phyloP scores from a whole-genome alignment of 176 grass and related monocot genomes.

The Bothriochloa decipiens region DNA sequence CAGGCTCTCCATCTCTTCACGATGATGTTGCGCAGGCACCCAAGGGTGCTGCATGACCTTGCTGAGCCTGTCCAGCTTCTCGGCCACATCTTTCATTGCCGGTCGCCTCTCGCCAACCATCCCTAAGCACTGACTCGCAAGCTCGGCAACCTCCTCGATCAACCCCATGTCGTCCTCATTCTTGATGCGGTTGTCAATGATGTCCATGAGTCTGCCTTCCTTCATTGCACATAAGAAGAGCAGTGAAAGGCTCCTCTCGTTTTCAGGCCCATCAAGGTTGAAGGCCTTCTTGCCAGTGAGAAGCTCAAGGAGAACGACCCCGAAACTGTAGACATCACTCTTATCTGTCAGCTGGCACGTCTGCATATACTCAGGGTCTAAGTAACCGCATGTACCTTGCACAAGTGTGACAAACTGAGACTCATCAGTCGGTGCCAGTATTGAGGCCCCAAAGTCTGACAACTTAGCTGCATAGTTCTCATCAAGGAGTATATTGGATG shows the following conservation, averaged over 20 bases:
- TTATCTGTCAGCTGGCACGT: conserved; percentile 30
- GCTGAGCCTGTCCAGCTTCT: conserved; percentile 37
- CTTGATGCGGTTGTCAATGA: conserved; percentile 35
- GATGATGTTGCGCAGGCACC: background rate
- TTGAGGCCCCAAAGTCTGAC: conserved; percentile 52
- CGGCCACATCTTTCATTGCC: conserved; percentile 40
- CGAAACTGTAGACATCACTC: conserved; percentile 50
- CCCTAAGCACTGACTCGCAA: conserved; percentile 28
- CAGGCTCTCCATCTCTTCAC: conserved; percentile 42
- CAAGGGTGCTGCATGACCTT: conserved; percentile 40
- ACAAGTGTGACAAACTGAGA: conserved; percentile 39
- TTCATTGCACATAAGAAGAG: conserved; percentile 34
- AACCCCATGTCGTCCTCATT: background rate
- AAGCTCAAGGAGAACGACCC: conserved; percentile 41
- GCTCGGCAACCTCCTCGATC: conserved; percentile 4
- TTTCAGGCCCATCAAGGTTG: conserved; percentile 22
- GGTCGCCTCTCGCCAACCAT: conserved; percentile 26
- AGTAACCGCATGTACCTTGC: conserved; percentile 51
- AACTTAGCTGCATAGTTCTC: conserved; percentile 34
- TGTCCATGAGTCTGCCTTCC: conserved; percentile 22
- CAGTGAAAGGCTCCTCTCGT: conserved; percentile 30
- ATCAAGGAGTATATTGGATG: conserved; percentile 47
- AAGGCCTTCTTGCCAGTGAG: conserved; percentile 36
- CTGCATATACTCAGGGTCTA: conserved; percentile 43
- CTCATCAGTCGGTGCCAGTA: conserved; percentile 37